These are phyloP conservation scores for Neurospora sp. DNA, from an alignment of 495 filamentous ascomycete genomes.

Conservation along the genomic window DNA sequence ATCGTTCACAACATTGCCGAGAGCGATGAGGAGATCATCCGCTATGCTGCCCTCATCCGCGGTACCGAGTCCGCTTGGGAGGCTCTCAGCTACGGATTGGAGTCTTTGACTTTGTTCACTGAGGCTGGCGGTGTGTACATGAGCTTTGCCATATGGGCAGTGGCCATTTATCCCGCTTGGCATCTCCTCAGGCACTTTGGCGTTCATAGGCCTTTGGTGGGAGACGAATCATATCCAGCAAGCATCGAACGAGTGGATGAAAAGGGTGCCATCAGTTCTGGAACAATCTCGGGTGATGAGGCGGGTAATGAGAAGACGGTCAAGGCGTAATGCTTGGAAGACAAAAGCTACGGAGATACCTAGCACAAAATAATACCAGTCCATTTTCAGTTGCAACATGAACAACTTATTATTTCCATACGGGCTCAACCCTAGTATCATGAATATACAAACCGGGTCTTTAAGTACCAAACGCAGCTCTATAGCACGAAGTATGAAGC, in stretches of 20 bases:
- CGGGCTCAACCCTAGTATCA: too few species aligned
- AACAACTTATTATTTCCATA: too few species aligned
- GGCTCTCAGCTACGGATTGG: slow-evolving; percentile 51
- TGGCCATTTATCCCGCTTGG: slow-evolving; percentile 50
- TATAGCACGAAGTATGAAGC: too few species aligned
- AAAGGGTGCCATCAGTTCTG: background rate
- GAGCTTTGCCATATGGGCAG: slow-evolving; percentile 52
- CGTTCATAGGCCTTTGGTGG: background rate
- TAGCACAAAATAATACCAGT: too few species aligned
- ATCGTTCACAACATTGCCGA: slow-evolving; percentile 49
- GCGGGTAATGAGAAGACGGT: background rate
- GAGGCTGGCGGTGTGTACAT: slow-evolving; percentile 50
- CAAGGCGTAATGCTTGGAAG: background rate
- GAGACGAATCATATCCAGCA: background rate
- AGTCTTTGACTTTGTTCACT: slow-evolving; percentile 46
- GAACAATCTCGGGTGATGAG: background rate
- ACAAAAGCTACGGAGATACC: background rate
- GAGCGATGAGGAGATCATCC: slow-evolving; percentile 45
- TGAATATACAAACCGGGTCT: too few species aligned
- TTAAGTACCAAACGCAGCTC: too few species aligned
- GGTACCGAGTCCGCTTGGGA: slow-evolving; percentile 55
- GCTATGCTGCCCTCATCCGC: slow-evolving; percentile 49
- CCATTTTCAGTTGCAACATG: too few species aligned
- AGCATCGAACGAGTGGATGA: background rate
- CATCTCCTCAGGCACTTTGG: slow-evolving; percentile 46